Base-by-base conservation (phyloP, 1,284 basidiomycete species). In the Grifola frondosa region DNA sequence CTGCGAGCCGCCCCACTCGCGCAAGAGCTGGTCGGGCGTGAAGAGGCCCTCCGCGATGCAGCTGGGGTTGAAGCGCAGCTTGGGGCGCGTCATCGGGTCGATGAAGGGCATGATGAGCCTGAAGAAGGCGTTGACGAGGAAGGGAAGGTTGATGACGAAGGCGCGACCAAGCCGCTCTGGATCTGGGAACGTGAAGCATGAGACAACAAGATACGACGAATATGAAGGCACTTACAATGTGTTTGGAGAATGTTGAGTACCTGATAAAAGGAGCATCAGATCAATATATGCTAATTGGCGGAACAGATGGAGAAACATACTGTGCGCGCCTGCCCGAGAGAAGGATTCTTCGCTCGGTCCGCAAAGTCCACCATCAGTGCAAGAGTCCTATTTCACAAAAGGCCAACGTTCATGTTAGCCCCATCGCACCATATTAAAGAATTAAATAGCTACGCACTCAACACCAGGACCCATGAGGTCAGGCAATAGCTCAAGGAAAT, bases 161-260 rank as follows among this genome's bases (percentile, higher is more conserved):
- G 91, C 83, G 19, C 81, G 73, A n/a, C 91, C 92, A 25, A 97
- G 80, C n/a, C 91, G 81, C 68, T 96, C 93, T 1, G 91, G 91
- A 60, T 97, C 92, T 49, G 84, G 79, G 63, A 26, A 31, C 12
- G n/a, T n/a, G 9, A 29, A 20, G 13, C 13, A 31, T 30, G 17
- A 29, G 36, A 23, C 5, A 28, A 29, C 19, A 30, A 29, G 15
- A 16, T 16, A 5, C 8, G 32, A 3, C 22, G 30, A 26, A n/a
- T n/a, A n/a, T n/a, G n/a, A 11, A 19, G 36, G 31, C 91, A 93
- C 50, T 30, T 39, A 59, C 57, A 59, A 62, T 96, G 91, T 37
- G 85, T 82, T 62, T 96, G 93, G 20, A 96, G 71, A 54, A 94
- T 90, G 63, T 78, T 72, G 31, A 92, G 73, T 13, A 90, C 78